phyloP scores from a whole-genome alignment of 1,284 basidiomycete genomes.

The Entoloma clypeatum region DNA sequence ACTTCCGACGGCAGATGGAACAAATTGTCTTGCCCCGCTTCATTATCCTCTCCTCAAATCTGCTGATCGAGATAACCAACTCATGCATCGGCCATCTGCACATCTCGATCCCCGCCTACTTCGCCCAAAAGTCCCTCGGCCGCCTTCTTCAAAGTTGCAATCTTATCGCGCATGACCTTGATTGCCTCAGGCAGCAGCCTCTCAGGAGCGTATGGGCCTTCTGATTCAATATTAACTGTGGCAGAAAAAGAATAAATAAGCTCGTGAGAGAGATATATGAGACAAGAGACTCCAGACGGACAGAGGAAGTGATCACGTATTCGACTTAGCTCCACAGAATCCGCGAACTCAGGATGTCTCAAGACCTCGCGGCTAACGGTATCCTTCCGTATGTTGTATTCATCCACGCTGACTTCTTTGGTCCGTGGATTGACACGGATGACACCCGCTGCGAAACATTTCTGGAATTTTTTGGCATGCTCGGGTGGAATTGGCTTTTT shows the following conservation, averaged over 20 bases:
- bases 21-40: too few species aligned
- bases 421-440: slow-evolving; percentile 66
- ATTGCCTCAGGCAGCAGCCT: slow-evolving; percentile 83
- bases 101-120: slow-evolving; percentile 32
- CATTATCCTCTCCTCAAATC: too few species aligned
- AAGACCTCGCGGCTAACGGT: slow-evolving; percentile 92
- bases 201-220: slow-evolving; percentile 84
- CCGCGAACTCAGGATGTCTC: slow-evolving; percentile 88
- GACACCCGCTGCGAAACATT: slow-evolving; percentile 90
- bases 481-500: slow-evolving; percentile 66
- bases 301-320: slow-evolving; percentile 95
- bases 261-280: neutral
- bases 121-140: slow-evolving; percentile 49
- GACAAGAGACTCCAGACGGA: slow-evolving; percentile 35
- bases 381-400: slow-evolving; percentile 74
- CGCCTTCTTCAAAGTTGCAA: slow-evolving; percentile 56
- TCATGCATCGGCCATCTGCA: slow-evolving; percentile 34
- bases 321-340: slow-evolving; percentile 78
- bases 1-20: too few species aligned
- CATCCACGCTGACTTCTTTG: slow-evolving; percentile 58
- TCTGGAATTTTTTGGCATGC: slow-evolving; percentile 73
- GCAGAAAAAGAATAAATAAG: slow-evolving; percentile 5
- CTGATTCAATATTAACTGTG: slow-evolving; percentile 92
- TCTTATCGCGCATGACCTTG: slow-evolving; percentile 80
- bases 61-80: too few species aligned